phyloP scores from a whole-genome alignment of 148 eudicot genomes.

The Fagopyrum esculentum region DNA sequence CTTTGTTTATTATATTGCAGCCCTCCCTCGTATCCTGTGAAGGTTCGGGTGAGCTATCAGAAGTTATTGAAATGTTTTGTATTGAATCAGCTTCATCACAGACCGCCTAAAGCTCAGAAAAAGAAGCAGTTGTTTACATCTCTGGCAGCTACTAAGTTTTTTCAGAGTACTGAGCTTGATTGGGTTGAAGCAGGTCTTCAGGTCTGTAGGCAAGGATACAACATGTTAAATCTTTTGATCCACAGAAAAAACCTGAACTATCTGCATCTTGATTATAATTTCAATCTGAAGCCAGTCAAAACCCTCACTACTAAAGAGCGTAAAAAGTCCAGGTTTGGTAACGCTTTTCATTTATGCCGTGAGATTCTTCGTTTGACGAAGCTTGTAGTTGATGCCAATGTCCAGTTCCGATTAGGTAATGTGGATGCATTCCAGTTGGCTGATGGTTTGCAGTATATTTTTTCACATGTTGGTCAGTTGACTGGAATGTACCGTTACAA shows the following conservation, averaged over 20 bases:
- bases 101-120: conserved; percentile 99
- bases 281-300: conserved; percentile 96
- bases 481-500: conserved; percentile 99
- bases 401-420: conserved; percentile 98
- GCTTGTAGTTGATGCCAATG: conserved; percentile 98
- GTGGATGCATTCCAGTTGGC: conserved; percentile 99
- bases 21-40: conserved; percentile 97
- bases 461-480: conserved; percentile 97
- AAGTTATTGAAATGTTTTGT: conserved; percentile 94
- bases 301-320: conserved; percentile 98
- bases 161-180: conserved; percentile 94
- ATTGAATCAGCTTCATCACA: conserved; percentile 91
- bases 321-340: conserved; percentile 95
- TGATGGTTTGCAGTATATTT: conserved; percentile 95
- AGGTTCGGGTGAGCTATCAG: conserved; percentile 98
- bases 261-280: conserved; percentile 96
- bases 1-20: conserved; percentile 36
- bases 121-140: conserved; percentile 94
- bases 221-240: conserved; percentile 93
- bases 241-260: conserved; percentile 96
- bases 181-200: conserved; percentile 99
- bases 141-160: conserved; percentile 92
- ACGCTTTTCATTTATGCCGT: conserved; percentile 98
- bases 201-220: conserved; percentile 99
- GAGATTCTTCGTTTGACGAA: conserved; percentile 94